These are phyloP conservation scores for Acidiella bohemica DNA, from an alignment of 495 filamentous ascomycete species.

Conservation along the genomic window DNA sequence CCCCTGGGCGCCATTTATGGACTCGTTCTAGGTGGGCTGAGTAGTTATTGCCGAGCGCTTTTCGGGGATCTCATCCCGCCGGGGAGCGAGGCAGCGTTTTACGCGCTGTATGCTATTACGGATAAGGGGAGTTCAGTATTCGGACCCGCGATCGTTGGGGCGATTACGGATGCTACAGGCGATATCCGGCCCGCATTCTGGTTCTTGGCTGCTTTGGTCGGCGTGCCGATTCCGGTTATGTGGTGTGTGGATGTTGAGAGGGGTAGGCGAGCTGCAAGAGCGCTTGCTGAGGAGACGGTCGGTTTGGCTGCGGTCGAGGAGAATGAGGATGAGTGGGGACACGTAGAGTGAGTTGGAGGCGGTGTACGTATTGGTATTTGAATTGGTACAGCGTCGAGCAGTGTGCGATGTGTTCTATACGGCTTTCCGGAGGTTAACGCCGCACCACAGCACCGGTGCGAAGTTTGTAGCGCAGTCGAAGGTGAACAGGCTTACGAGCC, in stretches of 20 bases:
- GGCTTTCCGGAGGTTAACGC: constrained; percentile 27
- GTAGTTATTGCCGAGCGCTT: constrained; percentile 81
- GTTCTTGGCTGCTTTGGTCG: constrained; percentile 75
- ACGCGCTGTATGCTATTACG: constrained; percentile 91
- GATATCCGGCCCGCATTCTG: constrained; percentile 87
- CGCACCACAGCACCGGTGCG: constrained; percentile 37
- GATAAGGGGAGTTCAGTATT: constrained; percentile 94
- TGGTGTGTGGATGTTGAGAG: constrained; percentile 79
- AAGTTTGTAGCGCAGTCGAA: constrained; percentile 41
- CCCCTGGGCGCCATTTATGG: constrained; percentile 82
- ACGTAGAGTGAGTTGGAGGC: too few species aligned
- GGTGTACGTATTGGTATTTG: too few species aligned
- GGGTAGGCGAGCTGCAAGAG: constrained; percentile 64
- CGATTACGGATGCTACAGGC: constrained; percentile 77
- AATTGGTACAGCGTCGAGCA: too few species aligned
- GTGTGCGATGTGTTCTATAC: constrained; percentile 25
- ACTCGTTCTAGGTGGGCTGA: constrained; percentile 84
- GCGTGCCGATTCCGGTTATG: constrained; percentile 71
- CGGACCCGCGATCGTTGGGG: constrained; percentile 84
- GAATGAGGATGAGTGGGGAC: constrained; percentile 43
- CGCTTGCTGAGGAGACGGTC: constrained; percentile 32
- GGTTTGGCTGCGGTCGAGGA: constrained; percentile 26
- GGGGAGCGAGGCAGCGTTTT: constrained; percentile 90
- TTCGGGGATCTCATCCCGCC: constrained; percentile 88
- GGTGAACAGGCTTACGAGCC: constrained; percentile 49